Conservation (phyloP, 768 basidiomycete species). For the Trametes cinnabarina region DNA sequence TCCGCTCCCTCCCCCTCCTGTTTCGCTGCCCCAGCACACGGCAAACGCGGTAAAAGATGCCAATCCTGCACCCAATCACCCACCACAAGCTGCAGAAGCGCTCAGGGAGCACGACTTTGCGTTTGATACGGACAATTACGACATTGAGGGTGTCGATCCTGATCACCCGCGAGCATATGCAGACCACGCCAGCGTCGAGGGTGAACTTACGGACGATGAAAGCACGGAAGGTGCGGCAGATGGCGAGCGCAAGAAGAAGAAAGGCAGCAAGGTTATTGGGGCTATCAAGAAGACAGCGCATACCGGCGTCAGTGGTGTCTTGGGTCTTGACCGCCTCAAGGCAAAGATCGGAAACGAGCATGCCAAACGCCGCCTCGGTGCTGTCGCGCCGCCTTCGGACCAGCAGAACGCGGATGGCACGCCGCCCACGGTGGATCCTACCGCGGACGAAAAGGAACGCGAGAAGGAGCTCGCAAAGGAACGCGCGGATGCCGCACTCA, state of each 20-base stretch:
- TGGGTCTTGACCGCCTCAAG: conserved; percentile 34
- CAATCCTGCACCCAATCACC: conserved; percentile 5
- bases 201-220: conserved; percentile 33
- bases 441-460: not conserved
- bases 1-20: conserved; percentile 40
- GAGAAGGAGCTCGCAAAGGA: not conserved
- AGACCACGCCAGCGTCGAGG: conserved; percentile 45
- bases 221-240: conserved; percentile 8
- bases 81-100: conserved; percentile 17
- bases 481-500: conserved; percentile 8
- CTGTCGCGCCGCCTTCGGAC: conserved; percentile 23
- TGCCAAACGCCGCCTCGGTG: conserved; percentile 32
- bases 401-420: not conserved
- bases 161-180: conserved; percentile 44
- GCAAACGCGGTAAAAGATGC: conserved; percentile 5
- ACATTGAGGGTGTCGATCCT: conserved; percentile 37
- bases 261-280: conserved; percentile 21
- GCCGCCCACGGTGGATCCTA: not conserved
- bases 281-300: conserved; percentile 31
- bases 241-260: conserved; percentile 10
- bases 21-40: conserved; percentile 10
- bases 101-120: conserved; percentile 17
- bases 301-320: conserved; percentile 28
- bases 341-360: conserved; percentile 30
- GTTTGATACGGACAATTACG: conserved; percentile 34